A percentile compares a stretch with the other conserved stretches of the same genome.
These are phyloP conservation scores for Pseudogymnoascus pannorum DNA, from an alignment of 2,329 filamentous ascomycete species.

Conservation along the genomic window DNA sequence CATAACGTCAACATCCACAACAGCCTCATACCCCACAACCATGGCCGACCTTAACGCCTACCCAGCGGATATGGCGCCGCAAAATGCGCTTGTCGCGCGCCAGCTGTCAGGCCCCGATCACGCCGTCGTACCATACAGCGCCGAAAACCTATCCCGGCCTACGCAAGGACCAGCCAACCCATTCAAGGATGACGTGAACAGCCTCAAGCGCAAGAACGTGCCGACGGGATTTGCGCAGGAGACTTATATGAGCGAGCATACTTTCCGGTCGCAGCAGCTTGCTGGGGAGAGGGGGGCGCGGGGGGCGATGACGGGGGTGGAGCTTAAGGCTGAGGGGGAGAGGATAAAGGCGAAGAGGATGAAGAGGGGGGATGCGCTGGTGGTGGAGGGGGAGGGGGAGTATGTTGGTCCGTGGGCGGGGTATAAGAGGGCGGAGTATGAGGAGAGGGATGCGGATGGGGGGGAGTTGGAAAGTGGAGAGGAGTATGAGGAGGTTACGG, in stretches of 20 bases:
- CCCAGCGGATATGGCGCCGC: constrained; percentile 58
- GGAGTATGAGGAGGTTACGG: constrained; percentile 70
- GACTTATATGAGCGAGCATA: constrained; percentile 81
- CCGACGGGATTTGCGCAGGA: constrained; percentile 84
- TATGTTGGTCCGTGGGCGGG: constrained; percentile 95
- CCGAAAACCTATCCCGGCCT: constrained; percentile 62
- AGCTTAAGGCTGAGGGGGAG: constrained; percentile 65
- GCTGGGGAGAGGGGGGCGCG: constrained; percentile 37
- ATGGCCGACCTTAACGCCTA: constrained; percentile 59
- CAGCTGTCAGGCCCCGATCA: constrained; percentile 49
- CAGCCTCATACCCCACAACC: constrained; percentile 16
- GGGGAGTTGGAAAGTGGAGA: constrained; percentile 69
- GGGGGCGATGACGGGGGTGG: constrained; percentile 46
- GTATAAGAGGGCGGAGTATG: constrained; percentile 66
- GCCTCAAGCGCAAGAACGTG: constrained; percentile 70
- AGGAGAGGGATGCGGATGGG: constrained; percentile 66
- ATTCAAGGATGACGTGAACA: constrained; percentile 56
- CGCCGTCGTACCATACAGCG: constrained; percentile 58
- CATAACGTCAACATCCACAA: background rate
- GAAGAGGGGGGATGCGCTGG: constrained; percentile 72
- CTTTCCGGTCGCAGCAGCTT: constrained; percentile 80
- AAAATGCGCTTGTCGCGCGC: constrained; percentile 55
- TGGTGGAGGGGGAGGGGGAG: constrained; percentile 78
- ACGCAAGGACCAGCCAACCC: constrained; percentile 66
- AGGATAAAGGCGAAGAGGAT: constrained; percentile 68